Evolutionary conservation across 1,284 basidiomycete genomes (phyloP), one percentile per base, ranked within the genome.

Genomic region (Leccinum griseonigrum): DNA sequence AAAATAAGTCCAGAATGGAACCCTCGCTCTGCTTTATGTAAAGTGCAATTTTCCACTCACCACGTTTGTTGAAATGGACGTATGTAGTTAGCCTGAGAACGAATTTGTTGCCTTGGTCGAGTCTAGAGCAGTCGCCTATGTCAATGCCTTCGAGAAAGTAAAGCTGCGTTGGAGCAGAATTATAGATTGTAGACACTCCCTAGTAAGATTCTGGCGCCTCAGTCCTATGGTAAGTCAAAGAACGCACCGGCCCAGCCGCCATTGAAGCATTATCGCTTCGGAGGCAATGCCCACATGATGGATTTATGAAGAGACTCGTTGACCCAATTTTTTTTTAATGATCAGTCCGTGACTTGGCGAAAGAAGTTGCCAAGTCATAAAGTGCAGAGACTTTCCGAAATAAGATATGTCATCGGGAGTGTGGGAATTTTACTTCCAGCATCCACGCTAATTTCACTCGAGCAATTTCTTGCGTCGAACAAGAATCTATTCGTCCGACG

Each of bases 311-410:
- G 14, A 1, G 14, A 16, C 0, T 8, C 18, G 28, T 32, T 38
- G 36, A 38, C 3, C 2, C 14, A 52, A 13, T 38, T 5, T 50
- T 13, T n/a, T 50, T 40, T 22, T n/a, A 29, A 3, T 8, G 34
- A 26, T n/a, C 36, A 14, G 34, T 36, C 36, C 36, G 36, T 14
- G 36, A 14, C 36, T 14, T n/a, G 14, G 22, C 40, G 4, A 28
- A 32, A 16, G 4, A 32, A 16, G 4, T 5, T 59, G n/a, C 2
- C n/a, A 32, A 16, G 4, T 22, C 14, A 31, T 34, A 43, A n/a
- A 8, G 40, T n/a, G 9, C n/a, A 40, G 69, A 68, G 69, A 58
- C 22, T 56, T 71, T 66, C 71, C 60, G 58, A 57, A 68, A 61
- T 11, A 13, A 40, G 71, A 60, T 61, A 64, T 73, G 67, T 70